Evolutionary conservation across 495 filamentous ascomycete genomes (phyloP), one percentile per base, ranked within the genome.

Genomic region (Hyphodiscus hymeniophilus): DNA sequence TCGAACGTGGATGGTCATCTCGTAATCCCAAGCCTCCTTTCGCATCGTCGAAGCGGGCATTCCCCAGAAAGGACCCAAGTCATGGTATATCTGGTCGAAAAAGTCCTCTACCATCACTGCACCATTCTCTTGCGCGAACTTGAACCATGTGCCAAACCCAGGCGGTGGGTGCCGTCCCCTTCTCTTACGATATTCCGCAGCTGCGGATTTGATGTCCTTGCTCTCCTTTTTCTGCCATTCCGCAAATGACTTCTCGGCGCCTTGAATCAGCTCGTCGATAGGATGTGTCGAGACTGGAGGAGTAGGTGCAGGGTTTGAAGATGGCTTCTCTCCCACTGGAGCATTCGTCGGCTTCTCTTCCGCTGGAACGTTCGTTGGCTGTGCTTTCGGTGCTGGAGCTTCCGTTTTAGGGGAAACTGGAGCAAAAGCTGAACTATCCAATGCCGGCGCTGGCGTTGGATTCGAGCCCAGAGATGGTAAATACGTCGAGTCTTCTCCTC

Each of bases 91-190:
- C 55, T 84, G 84, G 52, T 85, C 79, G 56, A 80, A 85, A 49
- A 78, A 78, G 51, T 85, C 82, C 50, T 87, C 84, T 30, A 87
- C 72, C 15, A 84, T 73, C 35, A 82, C 59, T 15, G 75, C 77
- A 10, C 76, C 66, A 10, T 71, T 66, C 40, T 79, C 68, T 47
- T 70, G 66, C 8, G 84, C 84, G 46, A 79, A 87, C 30, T 69
- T 61, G 57, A 77, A 85, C 84, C 84, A 89, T 32, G 63, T 63
- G 43, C 81, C 75, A 55, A 86, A 88, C 3, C 80, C 82, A 7
- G 84, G 84, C 10, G 84, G 84, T 2, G 84, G 84, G 53, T 87
- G 82, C 5, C 84, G 69, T 16, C 84, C 84, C 45, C 83, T 71
- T 15, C 68, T 71, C 34, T 69, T 59, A 21, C 81, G 66, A 61